A percentile compares a stretch with the other conserved stretches of the same genome.
phyloP scores from a whole-genome alignment of 768 basidiomycete genomes.

The Myochromella boudieri region DNA sequence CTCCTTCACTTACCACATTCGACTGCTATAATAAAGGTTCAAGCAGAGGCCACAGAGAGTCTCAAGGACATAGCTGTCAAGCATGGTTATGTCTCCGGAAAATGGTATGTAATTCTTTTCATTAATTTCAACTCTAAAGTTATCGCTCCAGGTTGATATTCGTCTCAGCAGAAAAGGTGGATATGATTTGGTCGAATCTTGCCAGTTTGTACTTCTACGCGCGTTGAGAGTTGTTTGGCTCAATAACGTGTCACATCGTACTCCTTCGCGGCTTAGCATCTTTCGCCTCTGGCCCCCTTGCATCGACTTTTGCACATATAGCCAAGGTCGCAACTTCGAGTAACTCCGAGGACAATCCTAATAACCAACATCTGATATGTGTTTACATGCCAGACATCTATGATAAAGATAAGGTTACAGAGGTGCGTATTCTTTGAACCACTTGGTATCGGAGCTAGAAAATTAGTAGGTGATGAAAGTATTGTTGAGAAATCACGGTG shows the following conservation, averaged over 20 bases:
- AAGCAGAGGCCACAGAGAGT: constrained; percentile 55
- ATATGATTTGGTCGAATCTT: constrained; percentile 59
- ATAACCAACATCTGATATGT: constrained; percentile 67
- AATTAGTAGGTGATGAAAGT: constrained; percentile 62
- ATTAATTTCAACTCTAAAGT: not conserved
- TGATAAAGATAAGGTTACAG: constrained; percentile 56
- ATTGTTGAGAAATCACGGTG: constrained; percentile 62
- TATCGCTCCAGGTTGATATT: constrained; percentile 58
- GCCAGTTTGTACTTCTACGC: no score
- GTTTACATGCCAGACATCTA: constrained; percentile 73
- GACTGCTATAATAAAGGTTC: constrained; percentile 39
- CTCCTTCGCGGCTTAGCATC: no score
- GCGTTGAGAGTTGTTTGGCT: no score
- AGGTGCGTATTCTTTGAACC: constrained; percentile 32
- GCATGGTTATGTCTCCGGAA: constrained; percentile 57
- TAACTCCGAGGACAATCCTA: constrained; percentile 38
- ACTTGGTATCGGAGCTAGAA: not conserved
- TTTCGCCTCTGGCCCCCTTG: constrained; percentile 60
- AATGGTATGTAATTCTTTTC: constrained; percentile 49
- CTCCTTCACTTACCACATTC: no score
- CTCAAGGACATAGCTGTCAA: constrained; percentile 60
- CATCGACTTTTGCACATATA: constrained; percentile 51
- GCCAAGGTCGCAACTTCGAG: constrained; percentile 72
- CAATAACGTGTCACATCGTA: no score
- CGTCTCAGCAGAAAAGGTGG: constrained; percentile 58